Evolutionary conservation across 2,329 filamentous ascomycete genomes (phyloP), one percentile per base, ranked within the genome.

Genomic region (Microcyclosporella mali): DNA sequence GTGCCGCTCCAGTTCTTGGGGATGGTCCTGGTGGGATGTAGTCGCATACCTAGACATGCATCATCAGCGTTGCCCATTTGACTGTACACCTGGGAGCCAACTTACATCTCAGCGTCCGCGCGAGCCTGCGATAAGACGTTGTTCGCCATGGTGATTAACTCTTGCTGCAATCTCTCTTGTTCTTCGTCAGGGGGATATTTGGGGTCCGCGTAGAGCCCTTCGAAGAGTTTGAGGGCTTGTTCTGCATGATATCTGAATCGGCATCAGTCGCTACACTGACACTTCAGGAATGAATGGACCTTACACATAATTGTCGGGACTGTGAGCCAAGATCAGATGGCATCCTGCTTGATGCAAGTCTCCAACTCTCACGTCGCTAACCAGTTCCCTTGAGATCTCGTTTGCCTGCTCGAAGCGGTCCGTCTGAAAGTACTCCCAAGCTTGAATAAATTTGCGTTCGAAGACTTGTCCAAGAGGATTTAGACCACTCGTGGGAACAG

Each of bases 401-500:
- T 47, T 45, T 9, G 47, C 47, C 34, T 50, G 34, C 15, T 41
- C 45, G 16, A 50, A 46, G 29, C 37, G 19, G 33, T 48, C 41
- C 4, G 29, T 33, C 18, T 46, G 36, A 18, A 50, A 50, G n/a
- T 33, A 30, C 25, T 45, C 37, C 45, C 47, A 50, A 4, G 47
- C 45, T 27, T 31, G 38, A 25, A 32, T 41, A 27, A 39, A 46
- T n/a, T 45, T 36, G n/a, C 34, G 14, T 29, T 47, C 45, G 28
- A 50, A 48, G n/a, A 40, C 19, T 29, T 50, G 47, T 14, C 47
- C 47, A 3, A 46, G 37, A 19, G 43, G 40, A 39, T 46, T 50
- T 15, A 49, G 35, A 16, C 30, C 41, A 18, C 34, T 39, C 15
- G 46, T 48, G 4, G 46, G 46, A n/a, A 48, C 41, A 12, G 41